Conservation (phyloP, 371 early-diverging fungal species). For the Mortierella sp. region DNA sequence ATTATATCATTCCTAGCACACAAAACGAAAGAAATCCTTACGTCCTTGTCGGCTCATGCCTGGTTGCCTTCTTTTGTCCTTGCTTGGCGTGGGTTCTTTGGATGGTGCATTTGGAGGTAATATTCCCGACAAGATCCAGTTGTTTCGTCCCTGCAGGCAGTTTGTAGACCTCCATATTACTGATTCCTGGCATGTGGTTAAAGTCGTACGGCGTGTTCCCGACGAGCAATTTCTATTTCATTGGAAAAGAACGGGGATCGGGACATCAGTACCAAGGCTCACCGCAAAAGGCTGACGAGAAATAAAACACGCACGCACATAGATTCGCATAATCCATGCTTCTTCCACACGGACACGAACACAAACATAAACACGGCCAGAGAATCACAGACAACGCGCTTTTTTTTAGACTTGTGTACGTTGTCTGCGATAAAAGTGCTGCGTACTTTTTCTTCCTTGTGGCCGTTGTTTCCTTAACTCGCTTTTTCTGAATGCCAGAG, state of each 20-base stretch:
- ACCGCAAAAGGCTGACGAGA: not conserved
- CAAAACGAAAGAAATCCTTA: constrained; percentile 21
- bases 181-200: constrained; percentile 33
- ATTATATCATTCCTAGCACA: not conserved
- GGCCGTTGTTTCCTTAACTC: not conserved
- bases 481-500: not conserved
- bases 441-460: not conserved
- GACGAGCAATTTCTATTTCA: constrained; percentile 45
- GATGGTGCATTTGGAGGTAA: constrained; percentile 45
- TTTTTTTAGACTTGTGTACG: not conserved
- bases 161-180: constrained; percentile 41
- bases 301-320: not conserved
- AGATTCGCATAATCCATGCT: not conserved
- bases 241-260: not conserved
- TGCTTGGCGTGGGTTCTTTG: constrained; percentile 44
- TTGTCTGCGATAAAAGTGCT: not conserved
- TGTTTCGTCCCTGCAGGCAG: constrained; percentile 35
- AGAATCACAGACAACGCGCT: not conserved
- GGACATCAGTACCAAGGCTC: not conserved
- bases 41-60: constrained; percentile 41
- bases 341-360: not conserved
- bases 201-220: constrained; percentile 42
- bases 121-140: constrained; percentile 47
- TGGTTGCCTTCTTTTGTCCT: constrained; percentile 47
- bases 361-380: not conserved